Conservation (phyloP, 2,329 filamentous ascomycete genomes). For the Hypoxylon sp. region DNA sequence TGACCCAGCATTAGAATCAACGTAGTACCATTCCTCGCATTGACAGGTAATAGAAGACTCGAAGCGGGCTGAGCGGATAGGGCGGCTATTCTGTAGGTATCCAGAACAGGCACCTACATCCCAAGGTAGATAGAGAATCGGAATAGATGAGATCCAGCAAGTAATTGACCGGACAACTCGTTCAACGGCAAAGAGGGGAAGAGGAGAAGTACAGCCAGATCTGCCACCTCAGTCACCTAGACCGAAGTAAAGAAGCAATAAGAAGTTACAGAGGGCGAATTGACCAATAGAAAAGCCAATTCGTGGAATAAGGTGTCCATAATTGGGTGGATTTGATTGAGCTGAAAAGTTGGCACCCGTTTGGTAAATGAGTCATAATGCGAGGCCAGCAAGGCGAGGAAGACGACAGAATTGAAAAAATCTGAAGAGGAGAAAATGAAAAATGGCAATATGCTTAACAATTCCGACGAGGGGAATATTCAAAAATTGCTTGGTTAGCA, state of each 20-base stretch:
- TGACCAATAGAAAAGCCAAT: conserved; percentile 47
- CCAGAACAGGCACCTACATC: conserved; percentile 13
- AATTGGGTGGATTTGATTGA: conserved; percentile 43
- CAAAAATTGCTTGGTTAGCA: conserved; percentile 2
- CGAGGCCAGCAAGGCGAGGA: conserved; percentile 28
- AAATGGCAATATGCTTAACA: conserved; percentile 16
- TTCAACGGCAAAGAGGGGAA: conserved; percentile 20
- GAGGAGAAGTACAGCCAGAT: conserved; percentile 11
- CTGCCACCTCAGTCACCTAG: conserved; percentile 31
- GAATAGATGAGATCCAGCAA: conserved; percentile 39
- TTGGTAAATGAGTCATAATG: conserved; percentile 47
- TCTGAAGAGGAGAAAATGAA: background rate
- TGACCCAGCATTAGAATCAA: conserved; percentile 29
- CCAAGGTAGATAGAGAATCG: conserved; percentile 15
- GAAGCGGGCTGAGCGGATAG: conserved; percentile 38
- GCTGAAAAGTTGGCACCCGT: conserved; percentile 29
- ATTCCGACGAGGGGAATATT: too few relatives aligned
- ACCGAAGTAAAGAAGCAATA: conserved; percentile 20
- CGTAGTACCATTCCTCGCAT: conserved; percentile 31
- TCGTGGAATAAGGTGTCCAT: conserved; percentile 15
- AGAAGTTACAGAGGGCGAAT: conserved; percentile 37
- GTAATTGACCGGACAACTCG: conserved; percentile 25
- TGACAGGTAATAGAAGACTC: conserved; percentile 30
- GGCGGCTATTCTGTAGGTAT: conserved; percentile 38
- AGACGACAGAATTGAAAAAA: conserved; percentile 28